Conservation (phyloP, 2,329 filamentous ascomycete genomes). For the Claviceps quebecensis region DNA sequence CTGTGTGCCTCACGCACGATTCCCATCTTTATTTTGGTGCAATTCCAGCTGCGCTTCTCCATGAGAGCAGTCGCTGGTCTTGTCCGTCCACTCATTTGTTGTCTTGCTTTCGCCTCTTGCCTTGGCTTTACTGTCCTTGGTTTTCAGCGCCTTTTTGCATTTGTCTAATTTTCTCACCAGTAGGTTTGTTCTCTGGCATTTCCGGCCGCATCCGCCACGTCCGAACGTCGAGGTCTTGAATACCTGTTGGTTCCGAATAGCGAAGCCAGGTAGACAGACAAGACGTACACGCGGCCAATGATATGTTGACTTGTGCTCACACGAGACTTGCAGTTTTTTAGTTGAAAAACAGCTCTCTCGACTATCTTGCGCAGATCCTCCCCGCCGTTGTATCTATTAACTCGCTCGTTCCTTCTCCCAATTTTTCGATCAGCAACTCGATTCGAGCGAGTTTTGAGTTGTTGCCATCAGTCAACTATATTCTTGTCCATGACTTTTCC, state of each 20-base stretch:
- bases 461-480: neutral
- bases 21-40: conserved; percentile 26
- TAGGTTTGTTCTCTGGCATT: conserved; percentile 1
- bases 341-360: neutral
- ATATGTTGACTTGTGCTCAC: neutral
- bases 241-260: neutral
- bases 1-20: conserved; percentile 5
- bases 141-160: conserved; percentile 6
- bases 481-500: conserved; percentile 25
- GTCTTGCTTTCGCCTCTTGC: conserved; percentile 16
- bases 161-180: conserved; percentile 3
- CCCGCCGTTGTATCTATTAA: neutral
- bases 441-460: neutral
- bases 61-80: conserved; percentile 40
- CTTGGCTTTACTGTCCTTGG: conserved; percentile 7
- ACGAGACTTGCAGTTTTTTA: neutral
- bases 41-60: conserved; percentile 40
- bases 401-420: neutral
- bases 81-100: conserved; percentile 44
- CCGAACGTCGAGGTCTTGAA: neutral
- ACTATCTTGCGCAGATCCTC: neutral
- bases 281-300: neutral
- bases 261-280: neutral
- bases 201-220: neutral
- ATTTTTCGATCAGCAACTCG: neutral